Evolutionary conservation across 441 rosid species (phyloP), one percentile per base, ranked within the genome.

Genomic region (Manihot esculenta): DNA sequence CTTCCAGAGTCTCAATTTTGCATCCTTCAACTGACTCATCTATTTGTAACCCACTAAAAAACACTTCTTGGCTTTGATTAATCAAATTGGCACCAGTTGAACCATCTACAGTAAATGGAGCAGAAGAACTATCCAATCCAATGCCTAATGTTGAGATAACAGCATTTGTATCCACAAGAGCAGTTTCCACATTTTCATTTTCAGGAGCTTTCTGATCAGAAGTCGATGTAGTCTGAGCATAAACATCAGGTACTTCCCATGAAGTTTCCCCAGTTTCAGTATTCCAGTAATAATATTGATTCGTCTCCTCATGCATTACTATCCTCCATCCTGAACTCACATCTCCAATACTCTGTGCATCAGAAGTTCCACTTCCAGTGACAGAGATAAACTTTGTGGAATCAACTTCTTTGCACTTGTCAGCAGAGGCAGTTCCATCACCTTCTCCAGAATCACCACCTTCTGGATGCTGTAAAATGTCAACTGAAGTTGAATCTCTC

Each of bases 271-370:
- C 99, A 58, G 98, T 95, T 83, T 81, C 94, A 70, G 80, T 80
- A 75, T 95, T 95, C 99, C 99, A 95, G 84, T 95, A 95, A 80
- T 95, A 95, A 79, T 87, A 93, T 75, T 83, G 97, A 75, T 77
- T 84, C 74, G 88, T 91, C 85, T 91, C 99, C 75, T 88, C 99
- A 74, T 95, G 97, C 86, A 91, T 78, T 66, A 95, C 90, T 72
- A 91, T 80, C 86, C 84, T 91, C 99, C 99, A 95, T 71, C 85
- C 89, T 11, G 72, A 82, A 78, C 82, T 81, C 69, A 74, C 80
- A 76, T 85, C 94, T 66, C 80, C 89, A 69, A 72, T 44, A 69
- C 73, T 78, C 77, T 80, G 88, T 51, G 82, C 54, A 78, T 83
- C 81, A 71, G 80, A 72, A 76, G 72, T 67, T 75, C 82, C 88